Percentiles rank a stretch among this genome's conserved stretches.
These are phyloP conservation scores for Zygnema cylindricum DNA, from an alignment of 139 green algal species.

Conservation along the genomic window DNA sequence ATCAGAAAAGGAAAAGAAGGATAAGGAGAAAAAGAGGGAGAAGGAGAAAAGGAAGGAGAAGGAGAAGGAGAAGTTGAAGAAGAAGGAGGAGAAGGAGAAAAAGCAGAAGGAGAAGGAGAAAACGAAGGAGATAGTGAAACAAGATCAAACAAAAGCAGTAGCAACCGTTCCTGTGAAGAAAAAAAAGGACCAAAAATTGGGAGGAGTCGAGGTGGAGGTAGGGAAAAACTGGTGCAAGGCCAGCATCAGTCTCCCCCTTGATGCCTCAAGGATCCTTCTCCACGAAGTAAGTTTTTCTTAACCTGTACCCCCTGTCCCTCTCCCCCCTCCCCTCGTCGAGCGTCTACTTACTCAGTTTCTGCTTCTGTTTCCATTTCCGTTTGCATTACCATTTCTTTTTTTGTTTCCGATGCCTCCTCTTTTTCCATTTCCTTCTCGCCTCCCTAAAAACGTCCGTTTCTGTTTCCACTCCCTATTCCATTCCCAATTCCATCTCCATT, in stretches of 20 bases:
- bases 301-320: not conserved
- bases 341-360: not conserved
- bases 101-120: conserved; percentile 35
- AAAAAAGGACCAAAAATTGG: not conserved
- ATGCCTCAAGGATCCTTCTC: conserved; percentile 84
- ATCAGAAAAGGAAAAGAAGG: too few relatives aligned
- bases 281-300: conserved; percentile 69
- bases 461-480: too few relatives aligned
- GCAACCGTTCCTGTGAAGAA: not conserved
- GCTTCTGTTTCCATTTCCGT: not conserved
- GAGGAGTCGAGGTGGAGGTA: conserved; percentile 10
- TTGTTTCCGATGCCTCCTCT: not conserved
- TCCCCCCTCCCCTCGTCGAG: too few relatives aligned
- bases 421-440: not conserved
- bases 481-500: too few relatives aligned
- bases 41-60: not conserved
- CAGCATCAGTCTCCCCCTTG: conserved; percentile 67
- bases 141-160: not conserved
- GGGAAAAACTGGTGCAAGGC: conserved; percentile 32
- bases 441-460: not conserved
- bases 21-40: not conserved
- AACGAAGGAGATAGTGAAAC: not conserved
- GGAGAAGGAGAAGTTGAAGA: not conserved
- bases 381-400: too few relatives aligned
- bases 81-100: not conserved